These are phyloP conservation scores for Aspergillus hiratsukae DNA, from an alignment of 2,329 filamentous ascomycete genomes.

Conservation along the genomic window DNA sequence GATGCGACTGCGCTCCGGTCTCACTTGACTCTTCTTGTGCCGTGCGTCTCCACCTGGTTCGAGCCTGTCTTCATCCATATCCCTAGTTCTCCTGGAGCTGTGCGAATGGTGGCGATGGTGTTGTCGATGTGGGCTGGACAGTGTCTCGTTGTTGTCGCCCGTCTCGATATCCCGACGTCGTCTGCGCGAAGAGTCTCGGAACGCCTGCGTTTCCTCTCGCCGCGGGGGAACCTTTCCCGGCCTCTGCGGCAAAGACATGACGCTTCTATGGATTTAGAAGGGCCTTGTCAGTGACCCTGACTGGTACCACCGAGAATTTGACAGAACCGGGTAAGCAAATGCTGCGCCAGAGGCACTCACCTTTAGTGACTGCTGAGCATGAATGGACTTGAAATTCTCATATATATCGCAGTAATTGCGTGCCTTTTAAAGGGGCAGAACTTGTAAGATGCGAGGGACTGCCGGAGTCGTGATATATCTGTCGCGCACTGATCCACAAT, in stretches of 20 bases:
- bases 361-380: not conserved
- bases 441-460: not conserved
- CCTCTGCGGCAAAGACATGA: constrained; percentile 54
- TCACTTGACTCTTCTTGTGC: constrained; percentile 82
- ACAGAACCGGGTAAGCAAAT: not conserved
- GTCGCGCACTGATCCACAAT: not conserved
- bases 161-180: constrained; percentile 69
- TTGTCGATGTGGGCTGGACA: constrained; percentile 33
- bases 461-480: not conserved
- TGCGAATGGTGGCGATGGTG: constrained; percentile 39
- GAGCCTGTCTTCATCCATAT: constrained; percentile 50
- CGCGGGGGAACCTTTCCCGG: constrained; percentile 60
- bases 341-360: not conserved
- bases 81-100: constrained; percentile 43
- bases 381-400: not conserved
- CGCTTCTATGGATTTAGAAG: constrained; percentile 9
- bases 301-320: not conserved
- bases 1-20: constrained; percentile 81
- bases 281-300: not conserved
- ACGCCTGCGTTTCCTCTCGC: constrained; percentile 57
- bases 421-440: no score
- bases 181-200: constrained; percentile 65
- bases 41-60: constrained; percentile 48
- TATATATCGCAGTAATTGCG: not conserved
- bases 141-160: constrained; percentile 43